These are phyloP conservation scores for Brassica juncea DNA, from an alignment of 345 rosid species.

Conservation along the genomic window DNA sequence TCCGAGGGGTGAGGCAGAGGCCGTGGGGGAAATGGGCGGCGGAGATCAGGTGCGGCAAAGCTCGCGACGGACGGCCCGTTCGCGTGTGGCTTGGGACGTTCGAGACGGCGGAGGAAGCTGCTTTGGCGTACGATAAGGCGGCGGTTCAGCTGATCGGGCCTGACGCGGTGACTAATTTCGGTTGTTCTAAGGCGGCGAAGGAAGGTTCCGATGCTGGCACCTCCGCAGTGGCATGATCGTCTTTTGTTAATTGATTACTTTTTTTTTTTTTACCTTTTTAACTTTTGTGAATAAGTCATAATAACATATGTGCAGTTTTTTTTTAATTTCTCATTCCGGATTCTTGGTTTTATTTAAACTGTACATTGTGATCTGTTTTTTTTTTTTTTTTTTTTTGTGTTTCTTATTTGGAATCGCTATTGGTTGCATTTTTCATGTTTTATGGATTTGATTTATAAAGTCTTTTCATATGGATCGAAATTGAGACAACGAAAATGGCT, in stretches of 20 bases:
- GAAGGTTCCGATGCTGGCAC: conserved; percentile 19
- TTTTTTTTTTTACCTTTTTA: not conserved
- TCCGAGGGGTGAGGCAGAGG: conserved; percentile 62
- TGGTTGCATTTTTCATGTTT: not conserved
- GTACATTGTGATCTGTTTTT: not conserved
- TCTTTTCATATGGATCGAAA: not conserved
- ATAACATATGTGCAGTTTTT: not conserved
- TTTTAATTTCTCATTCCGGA: not conserved
- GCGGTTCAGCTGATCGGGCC: conserved; percentile 52
- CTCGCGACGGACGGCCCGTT: conserved; percentile 35
- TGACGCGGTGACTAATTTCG: conserved; percentile 56
- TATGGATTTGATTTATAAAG: not conserved
- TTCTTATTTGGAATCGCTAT: not conserved
- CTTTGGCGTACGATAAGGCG: conserved; percentile 55
- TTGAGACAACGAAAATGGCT: not conserved
- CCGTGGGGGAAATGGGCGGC: conserved; percentile 76
- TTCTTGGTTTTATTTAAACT: conserved; percentile 1
- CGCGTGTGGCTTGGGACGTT: conserved; percentile 65
- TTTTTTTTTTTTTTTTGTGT: not conserved
- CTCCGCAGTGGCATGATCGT: not conserved
- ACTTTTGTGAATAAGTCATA: not conserved
- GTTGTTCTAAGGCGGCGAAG: conserved; percentile 17
- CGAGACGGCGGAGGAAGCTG: conserved; percentile 65
- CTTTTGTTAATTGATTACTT: conserved; percentile 23
- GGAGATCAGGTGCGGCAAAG: conserved; percentile 51